These are phyloP conservation scores for Dothistroma pini DNA, from an alignment of 2,329 filamentous ascomycete genomes.

Conservation along the genomic window DNA sequence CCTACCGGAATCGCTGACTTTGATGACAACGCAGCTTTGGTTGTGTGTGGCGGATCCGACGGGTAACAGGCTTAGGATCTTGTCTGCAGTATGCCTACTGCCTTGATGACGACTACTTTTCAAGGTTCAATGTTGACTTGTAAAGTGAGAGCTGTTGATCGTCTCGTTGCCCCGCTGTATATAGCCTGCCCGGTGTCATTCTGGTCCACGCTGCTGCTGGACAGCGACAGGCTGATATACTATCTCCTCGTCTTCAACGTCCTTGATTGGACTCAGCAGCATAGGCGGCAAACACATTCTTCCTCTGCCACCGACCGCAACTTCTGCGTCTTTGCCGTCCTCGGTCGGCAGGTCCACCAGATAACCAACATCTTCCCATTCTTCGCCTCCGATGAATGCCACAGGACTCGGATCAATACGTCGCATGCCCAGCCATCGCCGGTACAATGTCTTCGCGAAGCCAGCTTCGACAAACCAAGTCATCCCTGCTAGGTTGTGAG, in stretches of 20 bases:
- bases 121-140: too few relatives aligned
- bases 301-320: conserved; percentile 36
- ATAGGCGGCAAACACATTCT: conserved; percentile 47
- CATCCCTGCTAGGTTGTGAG: conserved; percentile 82
- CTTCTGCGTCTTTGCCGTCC: conserved; percentile 50
- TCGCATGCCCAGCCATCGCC: conserved; percentile 78
- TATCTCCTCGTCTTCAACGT: conserved; percentile 31
- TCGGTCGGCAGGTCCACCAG: conserved; percentile 34
- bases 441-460: conserved; percentile 77
- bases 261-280: conserved; percentile 49
- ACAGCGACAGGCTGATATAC: background rate
- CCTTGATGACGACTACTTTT: too few relatives aligned
- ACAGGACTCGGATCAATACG: conserved; percentile 48
- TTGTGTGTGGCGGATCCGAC: too few relatives aligned
- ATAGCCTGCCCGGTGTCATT: too few relatives aligned
- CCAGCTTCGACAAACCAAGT: conserved; percentile 90
- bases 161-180: too few relatives aligned
- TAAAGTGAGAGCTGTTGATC: too few relatives aligned
- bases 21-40: background rate
- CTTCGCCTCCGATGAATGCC: conserved; percentile 44
- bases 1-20: background rate
- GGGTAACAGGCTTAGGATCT: too few relatives aligned
- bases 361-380: conserved; percentile 44
- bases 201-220: background rate
- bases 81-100: too few relatives aligned